phyloP scores from a whole-genome alignment of 768 basidiomycete species.

The Phylloporus rhodoxanthus region DNA sequence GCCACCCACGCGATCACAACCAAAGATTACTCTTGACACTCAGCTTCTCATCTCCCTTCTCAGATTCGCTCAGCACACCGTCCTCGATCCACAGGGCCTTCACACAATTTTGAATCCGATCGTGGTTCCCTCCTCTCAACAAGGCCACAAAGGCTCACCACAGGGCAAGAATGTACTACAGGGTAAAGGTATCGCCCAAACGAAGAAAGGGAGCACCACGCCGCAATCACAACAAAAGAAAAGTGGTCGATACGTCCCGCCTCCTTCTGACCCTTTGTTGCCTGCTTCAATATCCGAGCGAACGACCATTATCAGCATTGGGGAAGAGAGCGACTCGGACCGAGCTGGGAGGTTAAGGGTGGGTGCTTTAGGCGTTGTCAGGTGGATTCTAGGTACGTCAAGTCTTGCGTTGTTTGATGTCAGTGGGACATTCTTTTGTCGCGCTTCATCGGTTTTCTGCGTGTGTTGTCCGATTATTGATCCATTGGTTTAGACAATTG shows the following conservation, averaged over 20 bases:
- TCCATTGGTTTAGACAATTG: slow-evolving; percentile 12
- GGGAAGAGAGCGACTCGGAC: slow-evolving; percentile 66
- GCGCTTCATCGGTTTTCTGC: background rate
- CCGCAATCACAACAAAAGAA: slow-evolving; percentile 28
- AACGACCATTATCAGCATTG: slow-evolving; percentile 29
- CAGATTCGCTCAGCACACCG: slow-evolving; percentile 47
- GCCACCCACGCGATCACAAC: background rate
- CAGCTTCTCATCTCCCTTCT: slow-evolving; percentile 35
- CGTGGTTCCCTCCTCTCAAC: slow-evolving; percentile 8
- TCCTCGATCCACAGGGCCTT: slow-evolving; percentile 57
- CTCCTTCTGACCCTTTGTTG: slow-evolving; percentile 30
- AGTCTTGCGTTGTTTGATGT: slow-evolving; percentile 2
- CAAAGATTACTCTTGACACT: slow-evolving; percentile 30
- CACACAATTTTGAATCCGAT: slow-evolving; percentile 59
- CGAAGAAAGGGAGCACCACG: slow-evolving; percentile 15
- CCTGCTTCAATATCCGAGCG: slow-evolving; percentile 18
- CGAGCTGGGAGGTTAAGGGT: slow-evolving; percentile 63
- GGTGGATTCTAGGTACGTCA: slow-evolving; percentile 56
- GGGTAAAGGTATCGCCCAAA: slow-evolving; percentile 9
- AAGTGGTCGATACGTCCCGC: slow-evolving; percentile 28
- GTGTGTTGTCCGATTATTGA: slow-evolving; percentile 1
- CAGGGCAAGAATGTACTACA: slow-evolving; percentile 1
- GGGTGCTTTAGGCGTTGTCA: slow-evolving; percentile 58
- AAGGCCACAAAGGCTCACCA: slow-evolving; percentile 1
- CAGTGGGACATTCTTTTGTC: background rate